Conservation (phyloP, 2,329 filamentous ascomycete genomes). For the Penicillium sp. region DNA sequence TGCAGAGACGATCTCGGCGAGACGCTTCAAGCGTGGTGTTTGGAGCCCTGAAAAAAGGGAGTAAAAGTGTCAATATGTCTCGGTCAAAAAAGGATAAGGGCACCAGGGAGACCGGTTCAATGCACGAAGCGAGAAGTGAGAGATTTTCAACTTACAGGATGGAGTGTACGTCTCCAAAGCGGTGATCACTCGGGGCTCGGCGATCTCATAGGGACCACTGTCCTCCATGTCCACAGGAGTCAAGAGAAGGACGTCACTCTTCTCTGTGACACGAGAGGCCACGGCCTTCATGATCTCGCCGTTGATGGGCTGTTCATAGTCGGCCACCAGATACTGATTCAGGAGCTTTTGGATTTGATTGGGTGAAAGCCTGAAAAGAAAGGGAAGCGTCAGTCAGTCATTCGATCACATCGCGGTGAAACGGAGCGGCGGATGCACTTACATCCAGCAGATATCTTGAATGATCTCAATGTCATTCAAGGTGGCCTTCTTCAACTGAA, state of each 20-base stretch:
- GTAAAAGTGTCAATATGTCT: constrained; percentile 8
- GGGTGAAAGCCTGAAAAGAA: constrained; percentile 68
- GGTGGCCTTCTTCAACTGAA: constrained; percentile 98
- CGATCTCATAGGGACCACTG: constrained; percentile 96
- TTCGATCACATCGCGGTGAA: background rate
- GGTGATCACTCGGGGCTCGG: constrained; percentile 90
- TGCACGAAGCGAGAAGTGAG: background rate
- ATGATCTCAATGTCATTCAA: constrained; percentile 99
- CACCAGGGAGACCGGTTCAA: background rate
- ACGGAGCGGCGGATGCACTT: constrained; percentile 40
- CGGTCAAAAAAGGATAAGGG: background rate
- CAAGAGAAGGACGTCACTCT: constrained; percentile 90
- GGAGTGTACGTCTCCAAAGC: constrained; percentile 97
- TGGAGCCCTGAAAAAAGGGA: constrained; percentile 64
- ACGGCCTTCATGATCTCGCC: constrained; percentile 99
- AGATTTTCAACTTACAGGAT: constrained; percentile 63
- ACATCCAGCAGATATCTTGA: constrained; percentile 99
- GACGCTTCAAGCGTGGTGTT: constrained; percentile 87
- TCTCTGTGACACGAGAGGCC: constrained; percentile 92
- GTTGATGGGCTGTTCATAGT: constrained; percentile 99
- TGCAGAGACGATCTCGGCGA: constrained; percentile 96
- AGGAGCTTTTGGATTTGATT: constrained; percentile 99
- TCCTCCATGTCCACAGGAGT: constrained; percentile 98
- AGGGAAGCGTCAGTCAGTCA: constrained; percentile 5
- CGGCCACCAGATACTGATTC: constrained; percentile 96